Conservation (phyloP, 148 eudicot species). For the Oxyria digyna region DNA sequence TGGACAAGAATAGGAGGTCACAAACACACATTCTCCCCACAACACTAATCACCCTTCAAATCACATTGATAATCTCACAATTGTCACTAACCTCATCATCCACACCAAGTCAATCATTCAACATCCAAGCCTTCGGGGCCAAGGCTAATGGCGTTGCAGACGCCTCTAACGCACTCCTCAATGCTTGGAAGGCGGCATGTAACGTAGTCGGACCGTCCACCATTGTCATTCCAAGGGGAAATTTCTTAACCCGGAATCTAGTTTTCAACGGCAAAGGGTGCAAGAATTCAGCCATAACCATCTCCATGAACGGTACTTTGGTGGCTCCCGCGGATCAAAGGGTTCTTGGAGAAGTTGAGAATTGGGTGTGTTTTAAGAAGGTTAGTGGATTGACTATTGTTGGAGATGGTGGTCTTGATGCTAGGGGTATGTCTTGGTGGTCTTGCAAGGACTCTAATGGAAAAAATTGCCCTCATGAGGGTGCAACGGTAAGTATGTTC, state of each 20-base stretch:
- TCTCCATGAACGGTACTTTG: slow-evolving; percentile 28
- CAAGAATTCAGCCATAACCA: slow-evolving; percentile 19
- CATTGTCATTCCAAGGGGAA: slow-evolving; percentile 33
- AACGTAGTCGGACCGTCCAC: slow-evolving; percentile 23
- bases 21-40: not conserved
- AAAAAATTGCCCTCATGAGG: slow-evolving; percentile 23
- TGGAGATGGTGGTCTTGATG: slow-evolving; percentile 40
- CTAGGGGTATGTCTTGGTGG: slow-evolving; percentile 32
- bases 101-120: slow-evolving; percentile 8
- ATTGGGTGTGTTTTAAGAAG: slow-evolving; percentile 16
- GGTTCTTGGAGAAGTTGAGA: slow-evolving; percentile 17
- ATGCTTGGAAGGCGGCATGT: slow-evolving; percentile 44
- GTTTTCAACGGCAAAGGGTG: slow-evolving; percentile 23
- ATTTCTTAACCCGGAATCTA: slow-evolving; percentile 17
- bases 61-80: not conserved
- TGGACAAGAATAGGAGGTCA: not conserved
- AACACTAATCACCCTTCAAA: not conserved
- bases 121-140: slow-evolving; percentile 29
- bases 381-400: slow-evolving; percentile 10
- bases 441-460: slow-evolving; percentile 22
- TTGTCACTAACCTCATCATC: not conserved
- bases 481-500: slow-evolving; percentile 28
- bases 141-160: slow-evolving; percentile 27
- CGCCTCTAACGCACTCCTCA: slow-evolving; percentile 19
- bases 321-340: slow-evolving; percentile 37